Base-by-base conservation (phyloP, 129 eudicot genomes). In the Lactuca sativa region DNA sequence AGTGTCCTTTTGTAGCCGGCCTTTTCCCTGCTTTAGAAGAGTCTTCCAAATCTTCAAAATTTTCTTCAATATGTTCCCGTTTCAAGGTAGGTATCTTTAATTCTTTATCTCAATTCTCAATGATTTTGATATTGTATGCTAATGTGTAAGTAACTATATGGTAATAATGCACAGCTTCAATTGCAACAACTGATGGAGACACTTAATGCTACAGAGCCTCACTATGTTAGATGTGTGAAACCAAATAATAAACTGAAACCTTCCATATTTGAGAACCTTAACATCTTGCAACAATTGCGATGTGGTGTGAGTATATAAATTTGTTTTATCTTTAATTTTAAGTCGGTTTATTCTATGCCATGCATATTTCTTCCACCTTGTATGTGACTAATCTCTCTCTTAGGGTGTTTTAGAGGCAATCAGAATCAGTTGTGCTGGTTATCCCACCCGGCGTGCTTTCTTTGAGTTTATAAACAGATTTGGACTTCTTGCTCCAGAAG, bases 361-460 rank as follows among this genome's bases (percentile, higher is more conserved):
- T 59, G 49, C 31, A 15, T 52, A 6, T 51, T 12, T 43, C 13
- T 7, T 18, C 21, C 21, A 18, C 58, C n/a, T 8, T 44, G n/a
- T 52, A 48, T 58, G 49, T 66, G 59, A 74, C 67, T 73, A 34
- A 63, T 69, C 68, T 30, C 59, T 75, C 43, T 80, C 80, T 25
- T 81, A 95, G 99, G 99, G 99, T 78, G 99, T 95, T 75, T 66
- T 95, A 79, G 99, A 95, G 86, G 99, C 99, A 82, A 95, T 95
- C 77, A 85, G 99, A 78, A 95, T 95, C 69, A 95, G 99, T 77
- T 90, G 97, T 82, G 99, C 99, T 37, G 99, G 99, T 38, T 95
- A 79, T 73, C 99, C 99, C 70, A 95, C 99, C 78, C 99, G 99
- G 21, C 97, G 97, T 64, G 82, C 96, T 62, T 95, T 90, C 83